Base-by-base conservation (phyloP, 2,329 filamentous ascomycete species). In the Tolypocladium amazonense region DNA sequence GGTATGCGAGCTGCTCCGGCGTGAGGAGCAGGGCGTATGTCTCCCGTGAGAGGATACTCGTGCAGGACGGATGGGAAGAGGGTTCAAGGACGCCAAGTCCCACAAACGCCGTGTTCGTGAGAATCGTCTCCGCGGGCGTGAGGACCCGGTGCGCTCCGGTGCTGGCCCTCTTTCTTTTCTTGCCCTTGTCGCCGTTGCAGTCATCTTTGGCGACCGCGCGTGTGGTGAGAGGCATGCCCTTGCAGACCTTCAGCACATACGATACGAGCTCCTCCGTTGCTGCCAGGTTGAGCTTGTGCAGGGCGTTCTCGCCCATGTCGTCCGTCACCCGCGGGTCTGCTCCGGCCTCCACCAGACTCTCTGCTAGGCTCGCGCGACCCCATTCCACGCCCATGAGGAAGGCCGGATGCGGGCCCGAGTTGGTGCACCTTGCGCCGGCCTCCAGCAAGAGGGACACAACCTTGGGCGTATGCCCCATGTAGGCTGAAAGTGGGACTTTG, bases 71-170 rank as follows among this genome's bases (percentile, higher is more conserved):
- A 33, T 71, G 69, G 0, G 60, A 53, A 2, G 65, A 65, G 12
- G 64, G 59, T 4, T 35, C 12, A 2, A 37, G 9, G 35, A 45
- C 56, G 23, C 54, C 33, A 15, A 43, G 2, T 25, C 55, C 41
- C 39, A 35, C 5, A 38, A 55, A 20, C 27, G 56, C 62, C 7
- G 65, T 69, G 30, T 68, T 70, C 1, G 61, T 63, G 23, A 73
- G 65, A 2, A 73, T 66, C 1, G 66, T 71, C 60, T 73, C 71
- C 18, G 69, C 66, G 3, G 68, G 64, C 7, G 68, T 69, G 4
- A 57, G 47, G 3, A 65, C 69, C 11, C n/a, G 37, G 14, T 58
- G 12, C 35, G 35, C 18, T 5, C 20, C 11, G 0, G 30, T 54
- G 20, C 50, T 54, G 30, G 30, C 11, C 50, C 50, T 33, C 6